These are phyloP conservation scores for Pseudogymnoascus sp. DNA, from an alignment of 2,329 filamentous ascomycete species.

Conservation along the genomic window DNA sequence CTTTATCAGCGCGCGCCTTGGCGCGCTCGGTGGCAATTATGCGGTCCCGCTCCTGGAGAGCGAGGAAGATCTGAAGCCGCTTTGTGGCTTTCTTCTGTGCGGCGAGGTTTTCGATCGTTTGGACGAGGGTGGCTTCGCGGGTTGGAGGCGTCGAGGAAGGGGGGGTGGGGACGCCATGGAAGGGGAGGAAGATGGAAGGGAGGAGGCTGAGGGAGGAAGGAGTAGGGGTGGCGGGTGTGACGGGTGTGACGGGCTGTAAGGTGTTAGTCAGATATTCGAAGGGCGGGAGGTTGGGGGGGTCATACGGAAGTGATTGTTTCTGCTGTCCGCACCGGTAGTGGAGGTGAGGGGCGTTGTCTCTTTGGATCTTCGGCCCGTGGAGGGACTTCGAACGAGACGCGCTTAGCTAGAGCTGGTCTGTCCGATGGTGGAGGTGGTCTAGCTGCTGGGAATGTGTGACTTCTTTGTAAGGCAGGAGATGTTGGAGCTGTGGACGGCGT, in stretches of 20 bases:
- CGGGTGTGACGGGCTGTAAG: background rate
- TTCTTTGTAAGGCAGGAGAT: background rate
- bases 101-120: conserved; percentile 17
- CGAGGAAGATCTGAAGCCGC: conserved; percentile 17
- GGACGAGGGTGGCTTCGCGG: conserved; percentile 13
- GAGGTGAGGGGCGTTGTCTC: background rate
- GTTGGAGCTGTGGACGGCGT: background rate
- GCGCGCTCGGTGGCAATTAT: conserved; percentile 14
- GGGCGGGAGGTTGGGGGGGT: background rate
- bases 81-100: conserved; percentile 20
- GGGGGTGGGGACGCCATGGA: conserved; percentile 13
- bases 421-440: background rate
- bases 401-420: background rate
- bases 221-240: background rate
- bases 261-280: background rate
- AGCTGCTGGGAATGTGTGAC: background rate
- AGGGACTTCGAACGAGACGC: conserved; percentile 15
- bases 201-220: conserved; percentile 1
- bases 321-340: background rate
- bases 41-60: conserved; percentile 11
- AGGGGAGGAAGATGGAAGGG: conserved; percentile 22
- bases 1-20: conserved; percentile 6
- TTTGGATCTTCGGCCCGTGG: conserved; percentile 1
- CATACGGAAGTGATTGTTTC: background rate
- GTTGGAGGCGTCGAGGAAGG: conserved; percentile 4